These are phyloP conservation scores for Lactifluus pinguis DNA, from an alignment of 768 basidiomycete species.

Conservation along the genomic window DNA sequence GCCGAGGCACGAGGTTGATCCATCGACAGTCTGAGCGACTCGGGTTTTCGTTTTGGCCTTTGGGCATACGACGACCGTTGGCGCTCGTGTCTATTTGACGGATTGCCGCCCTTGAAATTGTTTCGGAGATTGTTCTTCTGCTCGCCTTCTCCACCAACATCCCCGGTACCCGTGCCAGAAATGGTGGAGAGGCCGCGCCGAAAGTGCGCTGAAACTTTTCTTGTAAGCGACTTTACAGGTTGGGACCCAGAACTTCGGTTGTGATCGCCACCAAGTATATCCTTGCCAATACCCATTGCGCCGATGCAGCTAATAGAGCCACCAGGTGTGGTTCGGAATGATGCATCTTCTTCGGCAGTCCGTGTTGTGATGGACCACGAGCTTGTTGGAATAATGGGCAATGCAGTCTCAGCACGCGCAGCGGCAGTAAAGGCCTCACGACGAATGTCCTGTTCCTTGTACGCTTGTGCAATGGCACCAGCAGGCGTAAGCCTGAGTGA, in stretches of 20 bases:
- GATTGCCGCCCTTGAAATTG: neutral
- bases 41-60: slow-evolving; percentile 10
- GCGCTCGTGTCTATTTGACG: slow-evolving; percentile 6
- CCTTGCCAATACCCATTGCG: slow-evolving; percentile 5
- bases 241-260: neutral
- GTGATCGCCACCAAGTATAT: neutral
- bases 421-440: slow-evolving; percentile 16
- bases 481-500: slow-evolving; percentile 19
- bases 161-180: neutral
- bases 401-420: slow-evolving; percentile 1
- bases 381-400: neutral
- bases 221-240: slow-evolving; percentile 10
- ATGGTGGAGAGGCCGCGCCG: slow-evolving; percentile 4
- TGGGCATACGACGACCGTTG: slow-evolving; percentile 3
- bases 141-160: neutral
- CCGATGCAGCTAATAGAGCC: slow-evolving; percentile 5
- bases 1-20: neutral
- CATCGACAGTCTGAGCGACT: slow-evolving; percentile 8
- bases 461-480: slow-evolving; percentile 17
- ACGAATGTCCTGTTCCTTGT: slow-evolving; percentile 17
- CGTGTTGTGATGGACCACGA: neutral
- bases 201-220: slow-evolving; percentile 15
- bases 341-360: neutral
- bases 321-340: neutral
- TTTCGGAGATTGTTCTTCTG: neutral